phyloP scores from a whole-genome alignment of 805 yeast genomes.

The Cyberlindnera maritima region DNA sequence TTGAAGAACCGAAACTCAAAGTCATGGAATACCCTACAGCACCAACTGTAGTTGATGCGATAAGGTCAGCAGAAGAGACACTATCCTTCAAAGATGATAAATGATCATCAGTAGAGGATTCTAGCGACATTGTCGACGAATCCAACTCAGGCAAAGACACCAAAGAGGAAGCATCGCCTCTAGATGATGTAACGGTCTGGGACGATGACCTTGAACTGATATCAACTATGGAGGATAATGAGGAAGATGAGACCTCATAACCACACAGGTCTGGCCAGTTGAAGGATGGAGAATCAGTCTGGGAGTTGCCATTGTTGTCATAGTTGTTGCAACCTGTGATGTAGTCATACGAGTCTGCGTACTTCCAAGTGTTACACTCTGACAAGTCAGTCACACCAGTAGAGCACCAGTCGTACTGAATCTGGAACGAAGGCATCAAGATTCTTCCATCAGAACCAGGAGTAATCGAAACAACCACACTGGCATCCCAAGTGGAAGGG shows the following conservation, averaged over 20 bases:
- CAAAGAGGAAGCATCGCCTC: too few relatives aligned
- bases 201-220: too few relatives aligned
- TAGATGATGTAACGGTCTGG: too few relatives aligned
- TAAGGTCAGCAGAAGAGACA: too few relatives aligned
- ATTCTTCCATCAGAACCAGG: constrained; percentile 7
- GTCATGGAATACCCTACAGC: too few relatives aligned
- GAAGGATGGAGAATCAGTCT: constrained; percentile 22
- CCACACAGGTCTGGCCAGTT: constrained; percentile 26
- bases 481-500: constrained; percentile 15
- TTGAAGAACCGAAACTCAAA: too few relatives aligned
- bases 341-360: constrained; percentile 23
- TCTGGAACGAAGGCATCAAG: constrained; percentile 16
- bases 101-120: too few relatives aligned
- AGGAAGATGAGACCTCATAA: neutral
- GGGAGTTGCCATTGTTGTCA: constrained; percentile 22
- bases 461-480: constrained; percentile 2
- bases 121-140: too few relatives aligned
- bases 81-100: too few relatives aligned
- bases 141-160: too few relatives aligned
- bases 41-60: too few relatives aligned
- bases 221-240: too few relatives aligned
- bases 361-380: constrained; percentile 22
- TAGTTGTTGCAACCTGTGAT: constrained; percentile 22
- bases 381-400: constrained; percentile 22
- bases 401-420: constrained; percentile 28